Conservation (phyloP, 305 asterid species). For the Fraxinus greggii region DNA sequence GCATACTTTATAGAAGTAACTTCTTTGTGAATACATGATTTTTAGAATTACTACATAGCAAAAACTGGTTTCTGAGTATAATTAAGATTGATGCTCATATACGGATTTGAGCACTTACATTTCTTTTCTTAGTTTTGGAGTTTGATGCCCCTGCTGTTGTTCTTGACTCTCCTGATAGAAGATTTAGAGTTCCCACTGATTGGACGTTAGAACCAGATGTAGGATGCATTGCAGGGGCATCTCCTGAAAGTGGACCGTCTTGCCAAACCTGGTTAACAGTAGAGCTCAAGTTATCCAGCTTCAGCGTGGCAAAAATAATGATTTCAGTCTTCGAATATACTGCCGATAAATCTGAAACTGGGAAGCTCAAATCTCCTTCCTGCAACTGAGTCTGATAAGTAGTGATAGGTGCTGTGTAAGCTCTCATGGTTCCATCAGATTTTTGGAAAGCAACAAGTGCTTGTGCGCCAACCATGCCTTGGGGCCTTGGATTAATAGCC, state of each 20-base stretch:
- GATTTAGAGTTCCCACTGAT: conserved; percentile 57
- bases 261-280: conserved; percentile 84
- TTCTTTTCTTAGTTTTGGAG: conserved; percentile 51
- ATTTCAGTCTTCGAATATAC: conserved; percentile 49
- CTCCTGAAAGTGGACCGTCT: conserved; percentile 73
- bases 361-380: conserved; percentile 68
- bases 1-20: neutral
- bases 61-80: neutral
- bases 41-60: neutral
- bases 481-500: conserved; percentile 67
- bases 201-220: conserved; percentile 57
- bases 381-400: conserved; percentile 51
- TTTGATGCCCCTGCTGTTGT: conserved; percentile 33
- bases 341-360: conserved; percentile 64
- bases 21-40: neutral
- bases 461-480: conserved; percentile 81
- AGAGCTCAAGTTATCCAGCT: conserved; percentile 51
- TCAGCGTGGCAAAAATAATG: conserved; percentile 62
- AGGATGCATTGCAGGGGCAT: conserved; percentile 55
- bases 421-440: conserved; percentile 76
- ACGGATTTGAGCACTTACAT: conserved; percentile 39
- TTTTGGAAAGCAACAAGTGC: conserved; percentile 72
- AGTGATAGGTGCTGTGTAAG: conserved; percentile 60
- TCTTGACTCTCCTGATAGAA: conserved; percentile 62
- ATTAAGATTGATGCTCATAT: neutral